These are phyloP conservation scores for Scheffersomyces titani DNA, from an alignment of 1,139 yeast genomes.

Conservation along the genomic window DNA sequence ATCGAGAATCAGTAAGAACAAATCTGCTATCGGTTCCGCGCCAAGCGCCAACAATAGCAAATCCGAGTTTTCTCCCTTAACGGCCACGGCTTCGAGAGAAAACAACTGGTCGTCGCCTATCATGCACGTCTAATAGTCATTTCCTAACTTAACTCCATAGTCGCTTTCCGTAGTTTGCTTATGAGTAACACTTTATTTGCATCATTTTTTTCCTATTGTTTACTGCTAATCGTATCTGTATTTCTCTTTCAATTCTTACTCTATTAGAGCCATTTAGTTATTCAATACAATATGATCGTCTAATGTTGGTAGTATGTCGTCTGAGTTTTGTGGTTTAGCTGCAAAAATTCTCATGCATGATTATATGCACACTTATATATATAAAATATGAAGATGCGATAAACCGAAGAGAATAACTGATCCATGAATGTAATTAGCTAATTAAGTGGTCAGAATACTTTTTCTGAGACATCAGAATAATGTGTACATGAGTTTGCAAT, in stretches of 20 bases:
- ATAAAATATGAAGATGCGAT: background rate
- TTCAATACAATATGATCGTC: background rate
- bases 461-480: too few species aligned
- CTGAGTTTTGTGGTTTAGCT: background rate
- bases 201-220: background rate
- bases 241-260: background rate
- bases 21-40: constrained; percentile 1
- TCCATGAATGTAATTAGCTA: too few species aligned
- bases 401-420: background rate
- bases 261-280: background rate
- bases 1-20: constrained; percentile 15
- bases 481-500: too few species aligned
- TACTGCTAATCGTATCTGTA: background rate
- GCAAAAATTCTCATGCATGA: background rate
- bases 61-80: constrained; percentile 13
- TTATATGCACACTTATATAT: background rate
- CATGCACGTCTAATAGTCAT: constrained; percentile 11
- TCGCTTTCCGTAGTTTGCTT: background rate
- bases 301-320: background rate
- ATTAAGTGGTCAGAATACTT: too few species aligned
- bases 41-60: constrained; percentile 9
- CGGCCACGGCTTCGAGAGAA: constrained; percentile 4
- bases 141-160: background rate
- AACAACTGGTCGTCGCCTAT: constrained; percentile 15
- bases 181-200: background rate